Conservation (phyloP, 164 flowering plant genomes). For the Stephania japonica region DNA sequence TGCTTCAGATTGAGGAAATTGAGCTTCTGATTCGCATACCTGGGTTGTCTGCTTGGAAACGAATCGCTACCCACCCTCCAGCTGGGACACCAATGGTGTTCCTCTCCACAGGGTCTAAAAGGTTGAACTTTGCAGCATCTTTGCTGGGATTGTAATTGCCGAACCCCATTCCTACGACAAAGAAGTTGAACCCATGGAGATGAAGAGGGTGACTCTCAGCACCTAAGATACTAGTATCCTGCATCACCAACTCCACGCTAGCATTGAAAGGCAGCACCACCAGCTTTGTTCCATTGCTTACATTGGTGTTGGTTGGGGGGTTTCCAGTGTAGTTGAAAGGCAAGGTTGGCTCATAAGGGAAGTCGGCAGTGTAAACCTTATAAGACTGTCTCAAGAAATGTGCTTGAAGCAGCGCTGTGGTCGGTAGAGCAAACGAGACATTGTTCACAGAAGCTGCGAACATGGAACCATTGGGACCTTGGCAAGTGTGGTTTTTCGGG, state of each 20-base stretch:
- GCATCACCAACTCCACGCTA: constrained; percentile 5
- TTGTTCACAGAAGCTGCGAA: constrained; percentile 6
- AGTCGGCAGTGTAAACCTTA: neutral
- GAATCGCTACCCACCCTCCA: constrained; percentile 6
- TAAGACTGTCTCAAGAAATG: constrained; percentile 7
- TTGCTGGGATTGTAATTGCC: constrained; percentile 1
- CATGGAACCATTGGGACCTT: neutral
- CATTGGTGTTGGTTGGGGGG: constrained; percentile 5
- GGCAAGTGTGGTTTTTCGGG: neutral
- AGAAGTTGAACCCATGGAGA: constrained; percentile 11
- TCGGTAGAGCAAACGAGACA: constrained; percentile 4
- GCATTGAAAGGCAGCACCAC: constrained; percentile 5
- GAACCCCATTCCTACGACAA: constrained; percentile 2
- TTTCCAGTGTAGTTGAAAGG: constrained; percentile 8
- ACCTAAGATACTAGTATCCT: constrained; percentile 3
- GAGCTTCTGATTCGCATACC: neutral
- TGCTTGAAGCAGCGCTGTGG: constrained; percentile 7
- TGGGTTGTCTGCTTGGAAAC: constrained; percentile 9
- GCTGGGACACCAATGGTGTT: constrained; percentile 5
- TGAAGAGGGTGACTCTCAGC: constrained; percentile 10
- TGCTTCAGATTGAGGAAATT: neutral
- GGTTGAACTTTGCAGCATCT: constrained; percentile 6
- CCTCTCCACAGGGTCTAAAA: constrained; percentile 8
- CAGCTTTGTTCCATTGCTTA: constrained; percentile 1
- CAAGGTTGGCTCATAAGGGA: neutral